Evolutionary conservation across 2,329 filamentous ascomycete genomes (phyloP).

Genomic region (Aureobasidium zeae): DNA sequence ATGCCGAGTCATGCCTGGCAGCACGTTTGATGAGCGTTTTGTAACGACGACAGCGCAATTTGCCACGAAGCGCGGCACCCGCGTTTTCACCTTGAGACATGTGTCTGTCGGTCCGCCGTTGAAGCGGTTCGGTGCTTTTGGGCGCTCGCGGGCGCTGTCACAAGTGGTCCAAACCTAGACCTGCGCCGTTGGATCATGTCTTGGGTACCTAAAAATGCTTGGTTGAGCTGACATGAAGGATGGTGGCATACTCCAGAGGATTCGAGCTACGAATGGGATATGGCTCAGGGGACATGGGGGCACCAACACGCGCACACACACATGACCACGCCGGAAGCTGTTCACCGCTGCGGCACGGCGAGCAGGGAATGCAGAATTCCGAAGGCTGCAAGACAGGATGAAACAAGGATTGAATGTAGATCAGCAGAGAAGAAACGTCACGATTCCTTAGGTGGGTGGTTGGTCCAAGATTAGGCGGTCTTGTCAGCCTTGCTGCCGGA

Average conservation of each 20-base stretch:
- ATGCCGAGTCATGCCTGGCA: conserved; percentile 8
- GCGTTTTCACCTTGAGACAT: conserved; percentile 11
- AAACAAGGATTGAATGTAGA: conserved; percentile 13
- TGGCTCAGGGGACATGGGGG: too few relatives aligned
- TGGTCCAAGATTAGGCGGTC: conserved; percentile 13
- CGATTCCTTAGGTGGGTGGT: too few relatives aligned
- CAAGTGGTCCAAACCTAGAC: conserved; percentile 14
- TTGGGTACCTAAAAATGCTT: conserved; percentile 12
- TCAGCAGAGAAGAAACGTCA: conserved; percentile 10
- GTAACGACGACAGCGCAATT: conserved; percentile 14
- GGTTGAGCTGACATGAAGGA: conserved; percentile 11
- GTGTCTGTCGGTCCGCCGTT: conserved; percentile 7
- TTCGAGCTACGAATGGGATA: too few relatives aligned
- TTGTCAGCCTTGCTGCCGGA: conserved; percentile 15
- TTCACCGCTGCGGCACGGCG: conserved; percentile 12
- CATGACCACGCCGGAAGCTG: neutral
- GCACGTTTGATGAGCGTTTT: conserved; percentile 11
- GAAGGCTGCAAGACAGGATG: conserved; percentile 12
- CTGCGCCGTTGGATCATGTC: conserved; percentile 9
- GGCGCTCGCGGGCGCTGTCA: too few relatives aligned
- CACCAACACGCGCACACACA: too few relatives aligned
- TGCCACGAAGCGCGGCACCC: conserved; percentile 10
- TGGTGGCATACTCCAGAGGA: too few relatives aligned
- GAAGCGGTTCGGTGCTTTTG: conserved; percentile 14
- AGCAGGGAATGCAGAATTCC: conserved; percentile 6